phyloP scores from a whole-genome alignment of 1,284 basidiomycete genomes.

The Puccinia novopanici region DNA sequence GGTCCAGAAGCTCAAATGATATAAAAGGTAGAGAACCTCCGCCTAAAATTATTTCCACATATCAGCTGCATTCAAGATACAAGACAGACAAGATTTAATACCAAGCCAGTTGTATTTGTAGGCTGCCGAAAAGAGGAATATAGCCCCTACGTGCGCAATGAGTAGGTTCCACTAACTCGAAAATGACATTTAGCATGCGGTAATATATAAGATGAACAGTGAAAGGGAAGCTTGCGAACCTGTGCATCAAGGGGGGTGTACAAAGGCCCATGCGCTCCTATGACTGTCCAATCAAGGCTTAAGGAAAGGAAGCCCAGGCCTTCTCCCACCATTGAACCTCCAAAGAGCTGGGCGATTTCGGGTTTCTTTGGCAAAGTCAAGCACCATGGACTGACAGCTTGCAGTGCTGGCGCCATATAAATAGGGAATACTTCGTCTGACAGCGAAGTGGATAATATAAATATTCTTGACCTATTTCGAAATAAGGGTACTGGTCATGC shows the following conservation, averaged over 20 bases:
- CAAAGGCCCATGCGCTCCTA: slow-evolving; percentile 46
- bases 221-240: not conserved
- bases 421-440: slow-evolving; percentile 45
- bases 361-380: slow-evolving; percentile 28
- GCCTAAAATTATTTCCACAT: not conserved
- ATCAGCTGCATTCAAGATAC: not conserved
- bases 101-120: slow-evolving; percentile 47
- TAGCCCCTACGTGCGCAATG: slow-evolving; percentile 36
- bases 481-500: not conserved
- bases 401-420: slow-evolving; percentile 43
- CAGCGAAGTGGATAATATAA: not conserved
- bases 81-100: not conserved
- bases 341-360: slow-evolving; percentile 33
- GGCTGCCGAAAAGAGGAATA: slow-evolving; percentile 44
- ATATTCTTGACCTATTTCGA: not conserved
- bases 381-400: slow-evolving; percentile 50
- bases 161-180: slow-evolving; percentile 43
- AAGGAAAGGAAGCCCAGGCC: slow-evolving; percentile 43
- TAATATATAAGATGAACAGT: not conserved
- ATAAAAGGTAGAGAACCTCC: slow-evolving; percentile 49
- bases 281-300: slow-evolving; percentile 37
- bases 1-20: slow-evolving; percentile 45
- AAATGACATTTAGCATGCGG: slow-evolving; percentile 2
- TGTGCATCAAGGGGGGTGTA: slow-evolving; percentile 47
- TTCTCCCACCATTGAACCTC: slow-evolving; percentile 35